Conservation (phyloP, 768 basidiomycete species). For the Coprinopsis sp. region DNA sequence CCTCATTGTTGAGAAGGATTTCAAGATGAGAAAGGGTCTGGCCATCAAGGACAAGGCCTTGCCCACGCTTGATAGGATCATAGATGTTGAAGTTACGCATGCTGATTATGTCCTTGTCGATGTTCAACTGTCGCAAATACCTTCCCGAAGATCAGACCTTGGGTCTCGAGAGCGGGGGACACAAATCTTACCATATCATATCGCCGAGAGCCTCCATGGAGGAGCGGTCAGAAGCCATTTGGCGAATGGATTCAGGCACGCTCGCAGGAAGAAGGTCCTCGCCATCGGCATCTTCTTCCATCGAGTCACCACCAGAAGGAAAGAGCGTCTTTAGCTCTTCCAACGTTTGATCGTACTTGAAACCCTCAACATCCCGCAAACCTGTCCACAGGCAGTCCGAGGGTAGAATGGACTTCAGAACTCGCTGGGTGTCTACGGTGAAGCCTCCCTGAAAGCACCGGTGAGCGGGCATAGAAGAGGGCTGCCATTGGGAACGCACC, state of each 20-base stretch:
- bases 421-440: slow-evolving; percentile 73
- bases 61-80: slow-evolving; percentile 90
- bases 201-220: slow-evolving; percentile 86
- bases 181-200: slow-evolving; percentile 72
- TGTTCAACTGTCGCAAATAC: slow-evolving; percentile 90
- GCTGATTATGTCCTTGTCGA: slow-evolving; percentile 90
- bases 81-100: slow-evolving; percentile 98
- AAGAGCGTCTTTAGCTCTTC: slow-evolving; percentile 66
- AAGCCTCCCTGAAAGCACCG: slow-evolving; percentile 64
- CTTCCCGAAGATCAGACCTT: slow-evolving; percentile 25
- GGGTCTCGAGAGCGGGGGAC: slow-evolving; percentile 18
- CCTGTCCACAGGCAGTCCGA: slow-evolving; percentile 85
- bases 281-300: slow-evolving; percentile 34
- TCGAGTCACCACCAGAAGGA: slow-evolving; percentile 37
- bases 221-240: slow-evolving; percentile 57
- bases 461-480: neutral
- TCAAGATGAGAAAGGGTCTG: slow-evolving; percentile 95
- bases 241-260: slow-evolving; percentile 69
- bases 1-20: slow-evolving; percentile 91
- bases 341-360: slow-evolving; percentile 66
- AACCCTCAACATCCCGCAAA: slow-evolving; percentile 79
- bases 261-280: slow-evolving; percentile 33
- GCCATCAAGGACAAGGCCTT: slow-evolving; percentile 84
- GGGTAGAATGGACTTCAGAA: slow-evolving; percentile 79
- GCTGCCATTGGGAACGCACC: slow-evolving; percentile 34